Evolutionary conservation across 2,329 filamentous ascomycete species (phyloP).

Genomic region (Talaromyces pinophilus): DNA sequence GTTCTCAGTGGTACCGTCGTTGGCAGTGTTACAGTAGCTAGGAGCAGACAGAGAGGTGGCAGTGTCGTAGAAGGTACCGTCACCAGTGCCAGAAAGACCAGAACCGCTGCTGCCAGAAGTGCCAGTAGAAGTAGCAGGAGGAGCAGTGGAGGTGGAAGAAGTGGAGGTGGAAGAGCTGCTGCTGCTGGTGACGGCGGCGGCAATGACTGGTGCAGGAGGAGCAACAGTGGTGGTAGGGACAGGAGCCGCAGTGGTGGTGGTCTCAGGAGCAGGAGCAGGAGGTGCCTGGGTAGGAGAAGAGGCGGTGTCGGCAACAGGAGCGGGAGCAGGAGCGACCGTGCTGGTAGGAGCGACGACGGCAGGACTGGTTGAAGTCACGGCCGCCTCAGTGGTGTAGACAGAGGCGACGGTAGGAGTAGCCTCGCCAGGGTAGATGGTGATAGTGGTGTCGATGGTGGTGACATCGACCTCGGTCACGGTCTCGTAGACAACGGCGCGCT

Average conservation of each 20-base stretch:
- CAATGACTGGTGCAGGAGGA: background rate
- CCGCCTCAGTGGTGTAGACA: slow-evolving; percentile 21
- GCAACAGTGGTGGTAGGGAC: slow-evolving; percentile 22
- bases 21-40: slow-evolving; percentile 62
- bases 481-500: slow-evolving; percentile 51
- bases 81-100: slow-evolving; percentile 51
- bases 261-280: slow-evolving; percentile 23
- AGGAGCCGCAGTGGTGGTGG: slow-evolving; percentile 26
- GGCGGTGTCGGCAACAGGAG: slow-evolving; percentile 21
- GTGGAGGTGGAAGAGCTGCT: background rate
- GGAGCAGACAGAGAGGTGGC: slow-evolving; percentile 59
- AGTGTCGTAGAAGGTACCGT: slow-evolving; percentile 73
- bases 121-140: slow-evolving; percentile 23
- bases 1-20: slow-evolving; percentile 56
- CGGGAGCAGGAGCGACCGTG: slow-evolving; percentile 18
- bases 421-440: slow-evolving; percentile 48
- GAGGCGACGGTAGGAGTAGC: slow-evolving; percentile 22
- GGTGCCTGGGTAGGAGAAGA: slow-evolving; percentile 7
- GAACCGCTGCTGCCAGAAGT: slow-evolving; percentile 7
- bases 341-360: background rate
- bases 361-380: slow-evolving; percentile 18
- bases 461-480: slow-evolving; percentile 52
- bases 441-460: slow-evolving; percentile 52
- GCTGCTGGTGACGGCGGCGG: background rate
- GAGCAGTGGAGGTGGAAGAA: slow-evolving; percentile 25